A percentile compares a stretch with the other conserved stretches of the same genome.
Evolutionary conservation across 2,329 filamentous ascomycete genomes (phyloP).

Genomic region (Pezicula carpinea): DNA sequence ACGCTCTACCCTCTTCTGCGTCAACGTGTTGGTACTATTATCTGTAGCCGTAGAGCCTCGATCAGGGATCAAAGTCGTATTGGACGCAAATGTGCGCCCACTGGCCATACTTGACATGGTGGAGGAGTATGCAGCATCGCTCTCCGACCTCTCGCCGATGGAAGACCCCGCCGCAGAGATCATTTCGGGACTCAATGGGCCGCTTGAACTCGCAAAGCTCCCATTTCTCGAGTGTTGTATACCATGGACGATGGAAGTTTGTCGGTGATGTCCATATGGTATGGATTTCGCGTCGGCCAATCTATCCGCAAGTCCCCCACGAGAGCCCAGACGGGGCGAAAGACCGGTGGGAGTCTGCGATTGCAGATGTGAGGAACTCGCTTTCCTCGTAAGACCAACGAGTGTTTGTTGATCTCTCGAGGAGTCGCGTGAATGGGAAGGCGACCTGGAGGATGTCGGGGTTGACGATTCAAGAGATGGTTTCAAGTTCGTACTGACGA

Average conservation of each 20-base stretch:
- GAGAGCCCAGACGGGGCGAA: constrained; percentile 23
- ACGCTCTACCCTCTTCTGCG: constrained; percentile 51
- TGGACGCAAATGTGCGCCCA: constrained; percentile 25
- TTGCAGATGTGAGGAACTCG: constrained; percentile 18
- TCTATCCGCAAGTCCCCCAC: constrained; percentile 34
- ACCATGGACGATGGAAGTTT: constrained; percentile 96
- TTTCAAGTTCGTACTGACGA: constrained; percentile 27
- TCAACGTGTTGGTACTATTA: constrained; percentile 35
- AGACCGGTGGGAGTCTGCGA: constrained; percentile 14
- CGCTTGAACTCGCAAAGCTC: constrained; percentile 76
- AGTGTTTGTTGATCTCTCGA: constrained; percentile 9
- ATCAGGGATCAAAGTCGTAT: constrained; percentile 28
- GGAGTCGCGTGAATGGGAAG: constrained; percentile 18
- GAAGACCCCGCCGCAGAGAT: constrained; percentile 59
- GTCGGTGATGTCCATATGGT: constrained; percentile 67
- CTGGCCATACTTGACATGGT: constrained; percentile 20
- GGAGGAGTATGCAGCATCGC: constrained; percentile 22
- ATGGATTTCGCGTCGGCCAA: constrained; percentile 52
- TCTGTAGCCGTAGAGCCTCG: constrained; percentile 38
- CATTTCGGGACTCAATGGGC: constrained; percentile 82
- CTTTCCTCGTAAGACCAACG: constrained; percentile 10
- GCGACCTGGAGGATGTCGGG: constrained; percentile 17
- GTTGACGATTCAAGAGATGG: constrained; percentile 12
- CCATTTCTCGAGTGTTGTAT: constrained; percentile 89
- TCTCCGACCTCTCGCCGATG: constrained; percentile 22